Percentiles rank a stretch among this genome's conserved stretches.
Evolutionary conservation across 2,329 filamentous ascomycete species (phyloP).

Genomic region (Colletotrichum ledebouriae): DNA sequence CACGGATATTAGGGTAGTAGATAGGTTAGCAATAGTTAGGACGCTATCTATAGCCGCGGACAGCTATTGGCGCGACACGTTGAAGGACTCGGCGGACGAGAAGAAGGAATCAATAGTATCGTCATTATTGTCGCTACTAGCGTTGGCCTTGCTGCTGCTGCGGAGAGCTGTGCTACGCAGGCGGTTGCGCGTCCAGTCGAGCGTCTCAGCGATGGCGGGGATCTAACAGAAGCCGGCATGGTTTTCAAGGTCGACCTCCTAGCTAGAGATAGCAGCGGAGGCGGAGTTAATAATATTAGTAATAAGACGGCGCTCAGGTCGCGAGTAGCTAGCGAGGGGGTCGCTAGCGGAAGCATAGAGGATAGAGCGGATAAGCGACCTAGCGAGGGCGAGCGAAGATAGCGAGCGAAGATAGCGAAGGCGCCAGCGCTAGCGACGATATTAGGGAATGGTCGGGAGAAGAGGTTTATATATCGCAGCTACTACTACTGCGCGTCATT

Average conservation of each 20-base stretch:
- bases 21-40: background rate
- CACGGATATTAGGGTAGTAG: background rate
- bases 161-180: slow-evolving; percentile 5
- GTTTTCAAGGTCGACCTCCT: slow-evolving; percentile 8
- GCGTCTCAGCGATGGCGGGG: background rate
- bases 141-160: background rate
- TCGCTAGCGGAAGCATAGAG: background rate
- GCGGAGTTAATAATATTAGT: background rate
- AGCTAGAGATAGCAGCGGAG: background rate
- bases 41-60: background rate
- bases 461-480: background rate
- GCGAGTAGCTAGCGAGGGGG: background rate
- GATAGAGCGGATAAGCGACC: background rate
- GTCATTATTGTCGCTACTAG: background rate
- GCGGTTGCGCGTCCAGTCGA: slow-evolving; percentile 2
- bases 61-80: background rate
- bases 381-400: too few relatives aligned
- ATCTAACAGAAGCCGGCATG: slow-evolving; percentile 6
- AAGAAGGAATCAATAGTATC: slow-evolving; percentile 1
- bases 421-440: too few relatives aligned
- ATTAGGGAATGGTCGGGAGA: background rate
- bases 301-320: background rate
- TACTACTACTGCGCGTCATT: background rate
- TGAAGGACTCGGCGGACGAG: slow-evolving; percentile 3
- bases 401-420: slow-evolving; percentile 30